These are phyloP conservation scores for Spathaspora girioi DNA, from an alignment of 805 yeast genomes.

Conservation along the genomic window DNA sequence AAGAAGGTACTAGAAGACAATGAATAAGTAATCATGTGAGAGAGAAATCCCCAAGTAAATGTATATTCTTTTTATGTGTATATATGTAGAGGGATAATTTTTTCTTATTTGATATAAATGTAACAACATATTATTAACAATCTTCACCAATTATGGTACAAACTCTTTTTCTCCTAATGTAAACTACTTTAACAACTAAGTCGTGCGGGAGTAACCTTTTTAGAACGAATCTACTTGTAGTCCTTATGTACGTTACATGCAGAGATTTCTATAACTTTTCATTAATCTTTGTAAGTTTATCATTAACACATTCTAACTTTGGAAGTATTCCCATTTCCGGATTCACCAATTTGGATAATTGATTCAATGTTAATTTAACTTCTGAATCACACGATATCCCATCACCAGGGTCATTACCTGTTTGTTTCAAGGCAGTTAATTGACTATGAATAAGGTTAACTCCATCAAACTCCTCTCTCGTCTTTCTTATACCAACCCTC, in stretches of 20 bases:
- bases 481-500: slow-evolving; percentile 16
- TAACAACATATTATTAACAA: background rate
- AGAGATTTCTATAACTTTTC: slow-evolving; percentile 6
- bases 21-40: background rate
- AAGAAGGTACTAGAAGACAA: background rate
- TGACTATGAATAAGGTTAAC: slow-evolving; percentile 10
- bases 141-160: too few relatives aligned
- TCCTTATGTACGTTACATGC: too few relatives aligned
- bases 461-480: slow-evolving; percentile 13
- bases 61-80: too few relatives aligned
- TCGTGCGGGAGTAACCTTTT: too few relatives aligned
- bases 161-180: too few relatives aligned
- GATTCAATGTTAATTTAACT: slow-evolving; percentile 10
- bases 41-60: background rate
- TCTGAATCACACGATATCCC: background rate
- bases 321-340: slow-evolving; percentile 22
- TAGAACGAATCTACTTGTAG: too few relatives aligned
- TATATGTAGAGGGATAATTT: too few relatives aligned
- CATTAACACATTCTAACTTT: slow-evolving; percentile 20
- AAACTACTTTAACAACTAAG: too few relatives aligned
- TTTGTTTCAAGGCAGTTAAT: slow-evolving; percentile 4
- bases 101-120: background rate
- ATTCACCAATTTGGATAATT: slow-evolving; percentile 16
- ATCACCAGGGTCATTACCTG: background rate
- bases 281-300: slow-evolving; percentile 17